A percentile compares a stretch with the other conserved stretches of the same genome.
These are phyloP conservation scores for Boletus rubropictus DNA, from an alignment of 768 basidiomycete species.

Conservation along the genomic window DNA sequence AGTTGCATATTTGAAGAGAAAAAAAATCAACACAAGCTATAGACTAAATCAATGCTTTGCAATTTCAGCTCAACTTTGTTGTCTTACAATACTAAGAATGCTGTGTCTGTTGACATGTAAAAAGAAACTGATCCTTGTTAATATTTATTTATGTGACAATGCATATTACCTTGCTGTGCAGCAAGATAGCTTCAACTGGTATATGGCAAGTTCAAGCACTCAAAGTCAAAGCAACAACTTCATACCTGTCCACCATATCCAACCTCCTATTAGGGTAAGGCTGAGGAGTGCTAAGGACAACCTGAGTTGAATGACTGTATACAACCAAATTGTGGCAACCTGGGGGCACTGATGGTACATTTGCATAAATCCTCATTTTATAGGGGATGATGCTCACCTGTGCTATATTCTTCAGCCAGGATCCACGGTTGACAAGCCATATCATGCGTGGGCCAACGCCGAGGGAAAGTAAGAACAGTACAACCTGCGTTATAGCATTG, in stretches of 20 bases:
- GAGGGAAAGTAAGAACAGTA: slow-evolving; percentile 55
- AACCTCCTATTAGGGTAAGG: slow-evolving; percentile 47
- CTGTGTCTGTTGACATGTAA: too few species aligned
- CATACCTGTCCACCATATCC: slow-evolving; percentile 58
- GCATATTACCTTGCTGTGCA: too few species aligned
- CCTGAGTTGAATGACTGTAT: slow-evolving; percentile 64
- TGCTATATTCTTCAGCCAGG: slow-evolving; percentile 66
- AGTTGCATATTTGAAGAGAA: too few species aligned
- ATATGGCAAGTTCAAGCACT: not conserved
- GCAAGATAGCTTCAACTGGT: too few species aligned
- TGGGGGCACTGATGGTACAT: slow-evolving; percentile 56
- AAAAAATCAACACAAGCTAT: too few species aligned
- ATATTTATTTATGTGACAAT: too few species aligned
- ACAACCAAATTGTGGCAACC: slow-evolving; percentile 74
- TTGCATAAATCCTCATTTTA: not conserved
- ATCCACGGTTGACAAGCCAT: slow-evolving; percentile 62
- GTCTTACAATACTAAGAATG: too few species aligned
- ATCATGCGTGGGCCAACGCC: slow-evolving; percentile 60
- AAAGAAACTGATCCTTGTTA: too few species aligned
- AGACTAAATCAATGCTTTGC: too few species aligned
- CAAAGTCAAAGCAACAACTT: slow-evolving; percentile 35
- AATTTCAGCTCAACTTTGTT: too few species aligned
- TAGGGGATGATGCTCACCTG: slow-evolving; percentile 44
- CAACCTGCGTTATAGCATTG: slow-evolving; percentile 45
- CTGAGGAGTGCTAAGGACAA: slow-evolving; percentile 56